phyloP scores from a whole-genome alignment of 2,329 filamentous ascomycete species.

The Epichloe sp. region DNA sequence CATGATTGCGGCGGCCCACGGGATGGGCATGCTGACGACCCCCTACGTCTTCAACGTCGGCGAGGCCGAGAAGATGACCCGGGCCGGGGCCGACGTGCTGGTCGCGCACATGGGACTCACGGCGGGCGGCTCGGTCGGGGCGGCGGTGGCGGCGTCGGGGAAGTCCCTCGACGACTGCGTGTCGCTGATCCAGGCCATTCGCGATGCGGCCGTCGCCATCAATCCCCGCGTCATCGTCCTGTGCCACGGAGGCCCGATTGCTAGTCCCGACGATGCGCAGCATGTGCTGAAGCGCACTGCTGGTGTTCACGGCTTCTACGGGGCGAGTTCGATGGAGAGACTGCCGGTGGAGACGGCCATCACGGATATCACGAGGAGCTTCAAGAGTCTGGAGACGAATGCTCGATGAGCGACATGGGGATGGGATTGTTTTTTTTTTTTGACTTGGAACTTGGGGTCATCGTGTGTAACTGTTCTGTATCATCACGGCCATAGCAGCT shows the following conservation, averaged over 20 bases:
- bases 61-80: slow-evolving; percentile 48
- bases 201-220: slow-evolving; percentile 44
- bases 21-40: slow-evolving; percentile 50
- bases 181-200: slow-evolving; percentile 46
- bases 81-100: slow-evolving; percentile 52
- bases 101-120: slow-evolving; percentile 60
- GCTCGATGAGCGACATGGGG: neutral
- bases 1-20: slow-evolving; percentile 46
- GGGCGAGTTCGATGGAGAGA: slow-evolving; percentile 56
- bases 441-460: no score
- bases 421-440: no score
- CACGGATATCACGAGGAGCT: slow-evolving; percentile 24
- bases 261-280: slow-evolving; percentile 46
- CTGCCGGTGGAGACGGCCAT: slow-evolving; percentile 56
- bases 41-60: slow-evolving; percentile 56
- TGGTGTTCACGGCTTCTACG: slow-evolving; percentile 58
- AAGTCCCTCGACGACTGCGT: slow-evolving; percentile 54
- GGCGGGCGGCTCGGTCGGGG: slow-evolving; percentile 51
- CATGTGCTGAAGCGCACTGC: slow-evolving; percentile 46
- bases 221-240: slow-evolving; percentile 43
- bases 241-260: slow-evolving; percentile 58
- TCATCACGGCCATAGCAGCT: no score
- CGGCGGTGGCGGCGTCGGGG: slow-evolving; percentile 43
- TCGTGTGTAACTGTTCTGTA: no score
- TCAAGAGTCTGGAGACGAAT: slow-evolving; percentile 2